These are phyloP conservation scores for Juglanconis sp. DNA, from an alignment of 2,329 filamentous ascomycete genomes.

Conservation along the genomic window DNA sequence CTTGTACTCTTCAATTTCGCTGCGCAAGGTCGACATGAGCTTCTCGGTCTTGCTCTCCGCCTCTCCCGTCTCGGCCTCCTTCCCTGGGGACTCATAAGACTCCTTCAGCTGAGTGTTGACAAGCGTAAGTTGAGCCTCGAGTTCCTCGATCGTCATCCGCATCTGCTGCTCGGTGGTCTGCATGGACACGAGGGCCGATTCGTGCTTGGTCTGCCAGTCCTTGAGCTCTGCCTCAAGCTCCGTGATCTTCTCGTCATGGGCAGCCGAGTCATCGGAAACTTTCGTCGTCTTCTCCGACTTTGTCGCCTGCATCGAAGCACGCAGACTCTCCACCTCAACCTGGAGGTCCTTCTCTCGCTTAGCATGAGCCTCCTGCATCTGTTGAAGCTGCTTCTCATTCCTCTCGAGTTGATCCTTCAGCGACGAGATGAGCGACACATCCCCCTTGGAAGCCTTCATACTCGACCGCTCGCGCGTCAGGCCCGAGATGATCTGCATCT, in stretches of 20 bases:
- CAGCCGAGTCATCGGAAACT: constrained; percentile 27
- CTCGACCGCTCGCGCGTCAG: constrained; percentile 90
- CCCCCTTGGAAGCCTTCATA: constrained; percentile 77
- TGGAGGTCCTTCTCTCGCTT: constrained; percentile 72
- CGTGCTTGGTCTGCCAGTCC: constrained; percentile 74
- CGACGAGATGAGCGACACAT: constrained; percentile 84
- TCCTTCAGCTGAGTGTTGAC: constrained; percentile 12
- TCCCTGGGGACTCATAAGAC: constrained; percentile 14
- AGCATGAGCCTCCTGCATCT: constrained; percentile 70
- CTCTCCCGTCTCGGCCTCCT: constrained; percentile 40
- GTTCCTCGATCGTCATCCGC: constrained; percentile 65
- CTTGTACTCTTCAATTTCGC: constrained; percentile 79
- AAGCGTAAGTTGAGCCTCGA: constrained; percentile 54
- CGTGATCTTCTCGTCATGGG: constrained; percentile 57
- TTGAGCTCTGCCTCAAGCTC: constrained; percentile 69
- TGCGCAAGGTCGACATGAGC: constrained; percentile 60
- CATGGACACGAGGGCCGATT: constrained; percentile 66
- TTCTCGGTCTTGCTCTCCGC: constrained; percentile 54
- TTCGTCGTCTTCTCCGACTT: constrained; percentile 24
- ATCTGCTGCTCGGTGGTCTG: constrained; percentile 71
- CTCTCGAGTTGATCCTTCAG: constrained; percentile 85
- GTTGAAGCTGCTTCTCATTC: constrained; percentile 75
- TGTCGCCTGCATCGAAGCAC: constrained; percentile 41
- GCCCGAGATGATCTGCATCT: constrained; percentile 93
- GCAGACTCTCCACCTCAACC: constrained; percentile 67